Percentiles rank a stretch among this genome's conserved stretches.
Conservation (phyloP, 352 stramenopile species). For the Phytophthora chlamydospora region DNA sequence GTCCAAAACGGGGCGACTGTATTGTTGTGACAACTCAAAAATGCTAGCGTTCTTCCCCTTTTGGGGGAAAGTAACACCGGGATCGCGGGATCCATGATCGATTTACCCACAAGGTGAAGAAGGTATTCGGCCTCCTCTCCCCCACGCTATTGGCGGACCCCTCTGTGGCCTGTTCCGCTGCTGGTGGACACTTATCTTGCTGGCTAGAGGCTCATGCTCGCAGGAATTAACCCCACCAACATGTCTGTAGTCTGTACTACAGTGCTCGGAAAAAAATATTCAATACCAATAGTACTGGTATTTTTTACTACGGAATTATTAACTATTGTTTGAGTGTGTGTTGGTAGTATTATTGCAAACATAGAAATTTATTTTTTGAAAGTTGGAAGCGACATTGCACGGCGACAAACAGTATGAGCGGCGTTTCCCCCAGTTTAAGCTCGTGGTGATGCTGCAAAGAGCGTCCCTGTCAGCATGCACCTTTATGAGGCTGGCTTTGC, state of each 20-base stretch:
- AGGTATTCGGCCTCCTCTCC: slow-evolving; percentile 60
- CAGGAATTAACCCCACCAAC: slow-evolving; percentile 53
- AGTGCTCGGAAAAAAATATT: no score
- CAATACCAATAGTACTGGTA: no score
- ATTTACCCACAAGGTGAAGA: slow-evolving; percentile 69
- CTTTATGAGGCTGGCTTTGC: no score
- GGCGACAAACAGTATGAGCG: no score
- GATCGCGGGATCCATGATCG: slow-evolving; percentile 85
- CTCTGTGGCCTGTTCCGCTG: slow-evolving; percentile 18
- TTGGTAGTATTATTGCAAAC: no score
- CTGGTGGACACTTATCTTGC: slow-evolving; percentile 70
- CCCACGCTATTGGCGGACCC: slow-evolving; percentile 2
- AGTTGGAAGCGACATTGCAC: no score
- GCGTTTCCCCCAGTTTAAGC: no score
- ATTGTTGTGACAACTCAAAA: slow-evolving; percentile 1
- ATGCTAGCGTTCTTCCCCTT: slow-evolving; percentile 59
- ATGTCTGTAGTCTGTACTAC: slow-evolving; percentile 2
- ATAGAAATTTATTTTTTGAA: no score
- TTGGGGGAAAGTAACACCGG: slow-evolving; percentile 51
- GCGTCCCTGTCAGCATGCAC: no score
- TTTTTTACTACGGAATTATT: no score
- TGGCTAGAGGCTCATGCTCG: slow-evolving; percentile 27
- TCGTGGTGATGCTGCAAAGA: no score
- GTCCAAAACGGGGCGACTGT: slow-evolving; percentile 10
- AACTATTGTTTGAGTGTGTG: no score